Conservation (phyloP, 2,329 filamentous ascomycete species). For the Ilyonectria destructans region DNA sequence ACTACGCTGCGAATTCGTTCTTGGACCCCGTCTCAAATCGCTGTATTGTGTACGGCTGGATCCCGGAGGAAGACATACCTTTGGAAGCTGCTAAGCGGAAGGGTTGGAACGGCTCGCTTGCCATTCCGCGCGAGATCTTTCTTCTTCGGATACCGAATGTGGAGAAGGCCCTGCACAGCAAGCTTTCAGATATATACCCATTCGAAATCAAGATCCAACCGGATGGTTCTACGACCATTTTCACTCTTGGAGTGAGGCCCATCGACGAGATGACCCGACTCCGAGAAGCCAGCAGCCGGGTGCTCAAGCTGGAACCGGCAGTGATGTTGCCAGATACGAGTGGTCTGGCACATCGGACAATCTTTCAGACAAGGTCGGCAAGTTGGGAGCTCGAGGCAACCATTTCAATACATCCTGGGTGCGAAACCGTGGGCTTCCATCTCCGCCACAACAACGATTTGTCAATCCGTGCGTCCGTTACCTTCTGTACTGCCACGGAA, state of each 20-base stretch:
- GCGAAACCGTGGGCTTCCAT: slow-evolving; percentile 33
- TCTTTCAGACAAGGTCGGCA: slow-evolving; percentile 19
- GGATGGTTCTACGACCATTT: slow-evolving; percentile 18
- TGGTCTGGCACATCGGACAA: background rate
- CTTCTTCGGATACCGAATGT: slow-evolving; percentile 57
- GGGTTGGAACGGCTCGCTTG: slow-evolving; percentile 65
- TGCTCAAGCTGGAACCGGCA: slow-evolving; percentile 16
- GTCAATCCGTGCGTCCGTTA: slow-evolving; percentile 54
- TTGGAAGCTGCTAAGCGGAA: slow-evolving; percentile 58
- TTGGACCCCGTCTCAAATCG: slow-evolving; percentile 58
- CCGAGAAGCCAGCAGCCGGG: slow-evolving; percentile 1
- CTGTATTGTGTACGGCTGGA: slow-evolving; percentile 63
- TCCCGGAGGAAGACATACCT: slow-evolving; percentile 65
- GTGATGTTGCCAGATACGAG: background rate
- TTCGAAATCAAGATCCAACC: slow-evolving; percentile 31
- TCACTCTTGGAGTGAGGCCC: slow-evolving; percentile 13
- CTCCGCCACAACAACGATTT: slow-evolving; percentile 45
- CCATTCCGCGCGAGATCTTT: slow-evolving; percentile 59
- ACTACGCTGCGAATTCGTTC: slow-evolving; percentile 65
- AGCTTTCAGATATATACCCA: slow-evolving; percentile 58
- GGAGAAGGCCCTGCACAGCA: slow-evolving; percentile 53
- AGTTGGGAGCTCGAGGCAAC: slow-evolving; percentile 39
- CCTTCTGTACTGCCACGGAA: slow-evolving; percentile 56
- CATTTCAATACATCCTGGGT: slow-evolving; percentile 24
- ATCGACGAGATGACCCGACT: slow-evolving; percentile 9